These are phyloP conservation scores for Candida ulmi DNA, from an alignment of 805 yeast genomes.

Conservation along the genomic window DNA sequence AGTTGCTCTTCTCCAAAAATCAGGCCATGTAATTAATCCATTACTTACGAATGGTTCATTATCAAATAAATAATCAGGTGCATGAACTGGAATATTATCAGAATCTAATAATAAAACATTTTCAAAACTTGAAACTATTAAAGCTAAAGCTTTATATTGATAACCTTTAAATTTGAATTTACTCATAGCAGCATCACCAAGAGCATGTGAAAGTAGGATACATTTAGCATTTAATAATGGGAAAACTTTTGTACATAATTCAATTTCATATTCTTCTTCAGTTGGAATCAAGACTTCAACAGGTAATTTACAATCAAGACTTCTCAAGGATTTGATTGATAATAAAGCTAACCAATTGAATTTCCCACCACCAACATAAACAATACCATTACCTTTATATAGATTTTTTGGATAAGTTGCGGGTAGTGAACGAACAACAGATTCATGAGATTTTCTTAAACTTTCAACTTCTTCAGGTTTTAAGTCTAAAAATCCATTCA, in stretches of 20 bases:
- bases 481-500: constrained; percentile 43
- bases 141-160: constrained; percentile 63
- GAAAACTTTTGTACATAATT: constrained; percentile 54
- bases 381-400: constrained; percentile 53
- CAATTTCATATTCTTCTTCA: constrained; percentile 61
- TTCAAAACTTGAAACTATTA: constrained; percentile 68
- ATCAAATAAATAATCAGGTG: constrained; percentile 56
- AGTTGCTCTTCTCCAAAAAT: constrained; percentile 82
- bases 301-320: constrained; percentile 49
- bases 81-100: constrained; percentile 63
- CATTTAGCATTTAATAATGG: constrained; percentile 63
- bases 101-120: constrained; percentile 69
- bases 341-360: constrained; percentile 51
- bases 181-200: constrained; percentile 48
- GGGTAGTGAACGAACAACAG: constrained; percentile 43
- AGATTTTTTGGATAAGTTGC: constrained; percentile 37
- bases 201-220: constrained; percentile 53
- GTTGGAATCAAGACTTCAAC: constrained; percentile 69
- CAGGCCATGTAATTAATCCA: constrained; percentile 72
- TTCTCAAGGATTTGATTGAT: constrained; percentile 43
- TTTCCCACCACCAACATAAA: constrained; percentile 59
- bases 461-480: constrained; percentile 35
- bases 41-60: constrained; percentile 47
- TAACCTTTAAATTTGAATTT: constrained; percentile 53
- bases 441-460: constrained; percentile 42